A percentile compares a stretch with the other conserved stretches of the same genome.
phyloP scores from a whole-genome alignment of 2,329 filamentous ascomycete genomes.

The Beauveria sp. region DNA sequence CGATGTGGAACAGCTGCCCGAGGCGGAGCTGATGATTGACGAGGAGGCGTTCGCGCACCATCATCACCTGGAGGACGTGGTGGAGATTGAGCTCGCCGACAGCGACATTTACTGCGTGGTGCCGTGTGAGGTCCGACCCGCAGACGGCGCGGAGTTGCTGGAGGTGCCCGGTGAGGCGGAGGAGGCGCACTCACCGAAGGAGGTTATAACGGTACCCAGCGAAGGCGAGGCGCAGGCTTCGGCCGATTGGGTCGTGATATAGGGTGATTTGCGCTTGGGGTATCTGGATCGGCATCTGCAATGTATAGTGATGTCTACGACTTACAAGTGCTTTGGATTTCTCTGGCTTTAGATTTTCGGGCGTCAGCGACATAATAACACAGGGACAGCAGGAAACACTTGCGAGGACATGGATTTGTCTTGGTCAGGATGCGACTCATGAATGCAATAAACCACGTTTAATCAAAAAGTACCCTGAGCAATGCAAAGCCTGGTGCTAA shows the following conservation, averaged over 20 bases:
- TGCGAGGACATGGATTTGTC: neutral
- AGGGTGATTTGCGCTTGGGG: neutral
- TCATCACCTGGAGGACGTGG: slow-evolving; percentile 16
- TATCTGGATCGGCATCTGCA: neutral
- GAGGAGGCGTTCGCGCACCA: slow-evolving; percentile 19
- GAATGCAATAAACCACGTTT: neutral
- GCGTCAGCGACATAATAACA: neutral
- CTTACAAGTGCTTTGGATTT: neutral
- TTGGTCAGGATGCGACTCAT: neutral
- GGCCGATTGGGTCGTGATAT: neutral
- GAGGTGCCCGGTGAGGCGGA: neutral
- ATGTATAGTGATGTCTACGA: neutral
- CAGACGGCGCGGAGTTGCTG: neutral
- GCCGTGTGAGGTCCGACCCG: neutral
- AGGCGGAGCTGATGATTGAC: slow-evolving; percentile 25
- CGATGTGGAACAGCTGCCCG: slow-evolving; percentile 19
- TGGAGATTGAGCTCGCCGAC: slow-evolving; percentile 23
- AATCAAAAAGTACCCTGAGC: neutral
- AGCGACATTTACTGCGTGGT: slow-evolving; percentile 15
- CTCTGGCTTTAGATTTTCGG: neutral
- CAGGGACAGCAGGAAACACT: neutral
- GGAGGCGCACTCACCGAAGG: neutral
- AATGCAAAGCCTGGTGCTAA: neutral
- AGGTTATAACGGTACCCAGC: neutral
- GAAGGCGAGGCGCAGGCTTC: neutral